Evolutionary conservation across 31 red algal species (phyloP).

Genomic region (Porphyra umbilicalis): DNA sequence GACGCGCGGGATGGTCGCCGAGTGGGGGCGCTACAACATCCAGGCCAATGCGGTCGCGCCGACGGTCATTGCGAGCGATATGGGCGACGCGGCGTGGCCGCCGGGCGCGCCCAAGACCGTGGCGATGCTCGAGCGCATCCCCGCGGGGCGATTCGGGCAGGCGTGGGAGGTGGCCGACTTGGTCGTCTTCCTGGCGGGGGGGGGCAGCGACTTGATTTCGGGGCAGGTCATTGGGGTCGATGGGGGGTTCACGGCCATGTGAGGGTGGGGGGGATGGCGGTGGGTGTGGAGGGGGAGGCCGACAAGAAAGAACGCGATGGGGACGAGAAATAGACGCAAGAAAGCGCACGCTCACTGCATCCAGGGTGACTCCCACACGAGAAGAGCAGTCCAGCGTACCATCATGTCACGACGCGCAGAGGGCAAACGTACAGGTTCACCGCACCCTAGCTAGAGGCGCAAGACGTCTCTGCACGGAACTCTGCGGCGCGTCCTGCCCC

Average conservation of each 20-base stretch:
- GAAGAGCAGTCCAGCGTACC: too few relatives aligned
- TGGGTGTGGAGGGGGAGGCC: background rate
- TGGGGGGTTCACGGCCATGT: slow-evolving; percentile 28
- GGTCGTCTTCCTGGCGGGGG: slow-evolving; percentile 40
- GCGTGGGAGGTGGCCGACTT: slow-evolving; percentile 33
- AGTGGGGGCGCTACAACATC: slow-evolving; percentile 48
- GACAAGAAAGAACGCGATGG: too few relatives aligned
- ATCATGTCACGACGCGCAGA: too few relatives aligned
- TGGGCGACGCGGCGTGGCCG: slow-evolving; percentile 59
- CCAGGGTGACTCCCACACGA: too few relatives aligned
- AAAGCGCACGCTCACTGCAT: too few relatives aligned
- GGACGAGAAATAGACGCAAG: too few relatives aligned
- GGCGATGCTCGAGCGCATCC: slow-evolving; percentile 53
- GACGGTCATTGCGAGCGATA: slow-evolving; percentile 83
- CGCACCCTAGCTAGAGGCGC: too few relatives aligned
- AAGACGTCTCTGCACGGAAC: too few relatives aligned
- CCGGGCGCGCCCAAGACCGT: slow-evolving; percentile 20
- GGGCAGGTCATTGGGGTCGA: slow-evolving; percentile 50
- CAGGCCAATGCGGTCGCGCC: slow-evolving; percentile 75
- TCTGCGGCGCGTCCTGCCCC: too few relatives aligned
- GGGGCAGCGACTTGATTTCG: slow-evolving; percentile 39
- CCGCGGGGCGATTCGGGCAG: slow-evolving; percentile 48
- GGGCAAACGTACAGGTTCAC: too few relatives aligned
- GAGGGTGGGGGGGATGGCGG: background rate
- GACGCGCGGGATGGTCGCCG: slow-evolving; percentile 54